Percentiles rank a stretch among this genome's conserved stretches.
Evolutionary conservation across 2,329 filamentous ascomycete species (phyloP).

Genomic region (Trichoderma breve): DNA sequence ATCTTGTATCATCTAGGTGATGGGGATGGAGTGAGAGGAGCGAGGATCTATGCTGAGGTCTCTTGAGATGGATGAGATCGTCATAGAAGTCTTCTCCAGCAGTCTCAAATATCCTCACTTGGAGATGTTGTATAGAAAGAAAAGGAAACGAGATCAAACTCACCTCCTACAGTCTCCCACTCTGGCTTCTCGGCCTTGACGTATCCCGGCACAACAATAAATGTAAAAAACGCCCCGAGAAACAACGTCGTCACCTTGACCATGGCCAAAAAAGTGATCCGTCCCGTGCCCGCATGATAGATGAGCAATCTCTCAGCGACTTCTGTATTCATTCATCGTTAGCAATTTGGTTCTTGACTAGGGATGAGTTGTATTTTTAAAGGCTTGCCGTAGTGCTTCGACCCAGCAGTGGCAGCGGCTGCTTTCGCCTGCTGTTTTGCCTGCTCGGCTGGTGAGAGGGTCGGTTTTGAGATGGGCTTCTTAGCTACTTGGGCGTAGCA

Average conservation of each 20-base stretch:
- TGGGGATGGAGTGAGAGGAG: not conserved
- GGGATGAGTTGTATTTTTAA: no score
- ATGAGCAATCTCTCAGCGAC: slow-evolving; percentile 63
- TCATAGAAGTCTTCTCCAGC: not conserved
- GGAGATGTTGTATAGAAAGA: not conserved
- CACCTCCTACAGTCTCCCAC: slow-evolving; percentile 39
- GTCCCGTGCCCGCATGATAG: slow-evolving; percentile 70
- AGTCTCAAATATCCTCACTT: not conserved
- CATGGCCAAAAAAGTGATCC: slow-evolving; percentile 66
- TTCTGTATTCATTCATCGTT: slow-evolving; percentile 32
- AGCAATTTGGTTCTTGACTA: not conserved
- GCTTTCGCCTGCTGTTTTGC: slow-evolving; percentile 30
- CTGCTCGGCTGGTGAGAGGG: slow-evolving; percentile 25
- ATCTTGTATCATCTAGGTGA: not conserved
- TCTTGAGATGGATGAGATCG: not conserved
- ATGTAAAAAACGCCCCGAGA: slow-evolving; percentile 62
- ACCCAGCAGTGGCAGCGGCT: slow-evolving; percentile 25
- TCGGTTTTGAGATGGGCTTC: slow-evolving; percentile 19
- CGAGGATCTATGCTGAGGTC: not conserved
- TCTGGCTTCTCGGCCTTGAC: slow-evolving; percentile 40
- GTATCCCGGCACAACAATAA: slow-evolving; percentile 62
- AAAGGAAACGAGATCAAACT: slow-evolving; percentile 23
- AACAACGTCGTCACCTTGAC: slow-evolving; percentile 71
- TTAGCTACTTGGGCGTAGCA: slow-evolving; percentile 26
- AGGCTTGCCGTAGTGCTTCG: slow-evolving; percentile 26